Base-by-base conservation (phyloP, 768 basidiomycete species). In the Lactarius hengduanensis region DNA sequence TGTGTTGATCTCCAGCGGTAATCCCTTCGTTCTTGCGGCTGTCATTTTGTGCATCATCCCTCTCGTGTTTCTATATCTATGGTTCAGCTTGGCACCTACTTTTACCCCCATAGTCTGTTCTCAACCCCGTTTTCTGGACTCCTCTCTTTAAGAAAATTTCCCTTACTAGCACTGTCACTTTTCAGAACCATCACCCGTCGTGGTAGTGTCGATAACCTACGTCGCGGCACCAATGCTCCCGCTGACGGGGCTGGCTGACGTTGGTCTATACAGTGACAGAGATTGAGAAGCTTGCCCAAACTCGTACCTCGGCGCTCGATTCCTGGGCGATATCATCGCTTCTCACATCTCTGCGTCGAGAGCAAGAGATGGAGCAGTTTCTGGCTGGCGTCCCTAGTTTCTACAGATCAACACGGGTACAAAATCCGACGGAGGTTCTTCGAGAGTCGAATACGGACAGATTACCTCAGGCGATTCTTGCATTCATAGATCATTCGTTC, bases 281-380 rank as follows among this genome's bases (percentile, higher is more conserved):
- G 57, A 36, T 63, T 11, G 61, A 66, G 50, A 58, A 54, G 7
- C 32, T 62, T 2, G 47, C 57, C 13, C 30, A 63, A 41, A 16
- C 38, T 28, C 22, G 30, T 36, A 26, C 38, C 3, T 20, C 38
- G 26, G 11, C 18, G 22, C 65, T 66, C 9, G 65, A 66, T 20
- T 9, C 32, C 15, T 28, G 22, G 10, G 57, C 41, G 9, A 18
- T 66, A 6, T 66, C 60, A 0, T 50, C 54, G n/a, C 11, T 54
- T 28, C 56, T 66, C 38, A 22, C 26, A 20, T 47, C 45, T 32
- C 30, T 62, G 43, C 30, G 10, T 30, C 34, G 56, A 11, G 65
- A 66, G 20, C 55, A 66, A 38, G 56, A 66, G 4, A 20, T 66
- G 60, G 55, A 57, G 38, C 34, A 57, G 16, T 66, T 66, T 38